Percentiles rank a stretch among this genome's conserved stretches.
phyloP scores from a whole-genome alignment of 371 early-diverging fungal genomes.

The Umbelopsis sp. region DNA sequence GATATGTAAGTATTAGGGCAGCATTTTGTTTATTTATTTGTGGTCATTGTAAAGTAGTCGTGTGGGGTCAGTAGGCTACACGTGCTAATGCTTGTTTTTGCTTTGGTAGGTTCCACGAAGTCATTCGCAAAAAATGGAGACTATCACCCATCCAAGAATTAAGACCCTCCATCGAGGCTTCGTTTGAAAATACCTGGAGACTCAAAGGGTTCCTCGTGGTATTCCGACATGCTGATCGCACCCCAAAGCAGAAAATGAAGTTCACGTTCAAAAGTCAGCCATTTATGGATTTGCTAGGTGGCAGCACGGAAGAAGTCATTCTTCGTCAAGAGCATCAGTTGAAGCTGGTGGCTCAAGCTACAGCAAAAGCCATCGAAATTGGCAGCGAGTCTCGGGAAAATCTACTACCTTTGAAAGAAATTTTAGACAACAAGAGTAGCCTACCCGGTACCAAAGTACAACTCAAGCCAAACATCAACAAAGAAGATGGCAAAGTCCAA shows the following conservation, averaged over 20 bases:
- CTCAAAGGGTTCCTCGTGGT: conserved; percentile 93
- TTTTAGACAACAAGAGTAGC: conserved; percentile 79
- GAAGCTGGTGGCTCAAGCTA: conserved; percentile 65
- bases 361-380: conserved; percentile 60
- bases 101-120: conserved; percentile 25
- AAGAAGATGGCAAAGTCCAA: conserved; percentile 59
- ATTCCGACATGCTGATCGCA: conserved; percentile 95
- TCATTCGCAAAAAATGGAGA: conserved; percentile 63
- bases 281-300: conserved; percentile 72
- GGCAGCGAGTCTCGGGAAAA: conserved; percentile 60
- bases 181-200: conserved; percentile 86
- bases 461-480: conserved; percentile 78
- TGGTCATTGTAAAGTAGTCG: not conserved
- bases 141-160: conserved; percentile 54
- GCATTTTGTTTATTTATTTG: not conserved
- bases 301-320: conserved; percentile 77
- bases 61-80: not conserved
- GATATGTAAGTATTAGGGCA: conserved; percentile 51
- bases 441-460: conserved; percentile 95
- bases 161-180: conserved; percentile 34
- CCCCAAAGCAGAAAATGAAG: conserved; percentile 97
- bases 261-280: conserved; percentile 67
- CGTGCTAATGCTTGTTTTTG: conserved; percentile 23
- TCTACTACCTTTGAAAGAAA: conserved; percentile 68
- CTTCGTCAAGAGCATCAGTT: conserved; percentile 79